These are phyloP conservation scores for Diaporthe destruens DNA, from an alignment of 2,329 filamentous ascomycete genomes.

Conservation along the genomic window DNA sequence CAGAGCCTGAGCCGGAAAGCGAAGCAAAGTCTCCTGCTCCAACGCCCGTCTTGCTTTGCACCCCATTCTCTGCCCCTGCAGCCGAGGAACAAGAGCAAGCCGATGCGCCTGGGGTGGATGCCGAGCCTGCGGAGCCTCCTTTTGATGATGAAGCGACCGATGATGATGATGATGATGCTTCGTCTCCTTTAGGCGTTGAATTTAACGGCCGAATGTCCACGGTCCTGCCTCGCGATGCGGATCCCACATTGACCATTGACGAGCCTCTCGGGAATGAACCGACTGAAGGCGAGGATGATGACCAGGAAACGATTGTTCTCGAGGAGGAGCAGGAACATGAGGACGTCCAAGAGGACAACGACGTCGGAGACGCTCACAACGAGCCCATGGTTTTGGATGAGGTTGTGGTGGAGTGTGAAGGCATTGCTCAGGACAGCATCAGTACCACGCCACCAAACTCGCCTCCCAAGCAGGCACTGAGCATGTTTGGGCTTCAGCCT, in stretches of 20 bases:
- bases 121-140: neutral
- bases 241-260: constrained; percentile 45
- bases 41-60: constrained; percentile 31
- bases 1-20: constrained; percentile 45
- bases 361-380: constrained; percentile 21
- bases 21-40: constrained; percentile 38
- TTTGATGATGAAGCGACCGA: constrained; percentile 24
- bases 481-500: constrained; percentile 60
- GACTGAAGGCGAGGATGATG: constrained; percentile 38
- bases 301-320: constrained; percentile 42
- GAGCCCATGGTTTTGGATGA: constrained; percentile 48
- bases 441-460: constrained; percentile 49
- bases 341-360: constrained; percentile 19
- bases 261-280: constrained; percentile 24
- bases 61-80: constrained; percentile 21
- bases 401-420: constrained; percentile 47
- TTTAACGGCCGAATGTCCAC: constrained; percentile 38
- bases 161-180: constrained; percentile 22
- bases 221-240: constrained; percentile 49
- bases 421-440: constrained; percentile 35
- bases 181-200: neutral
- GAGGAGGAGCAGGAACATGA: constrained; percentile 42
- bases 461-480: constrained; percentile 46
- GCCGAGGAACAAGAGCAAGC: constrained; percentile 25
- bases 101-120: neutral